Conservation (phyloP, 1,284 basidiomycete species). For the Ceratobasidium sp. region DNA sequence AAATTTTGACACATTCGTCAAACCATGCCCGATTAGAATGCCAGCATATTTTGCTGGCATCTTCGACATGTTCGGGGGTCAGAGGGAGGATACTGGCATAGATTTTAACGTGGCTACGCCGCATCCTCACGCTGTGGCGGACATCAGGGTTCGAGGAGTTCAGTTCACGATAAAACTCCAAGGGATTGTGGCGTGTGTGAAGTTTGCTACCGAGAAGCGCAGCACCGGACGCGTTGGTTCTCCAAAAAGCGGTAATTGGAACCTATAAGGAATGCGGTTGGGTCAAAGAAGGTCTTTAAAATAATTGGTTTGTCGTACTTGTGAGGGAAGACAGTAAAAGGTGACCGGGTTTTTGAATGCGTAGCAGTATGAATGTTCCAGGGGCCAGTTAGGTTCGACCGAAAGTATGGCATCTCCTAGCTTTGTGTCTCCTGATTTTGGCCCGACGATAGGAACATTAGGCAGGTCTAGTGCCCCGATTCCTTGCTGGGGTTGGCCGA, state of each 20-base stretch:
- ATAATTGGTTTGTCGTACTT: neutral
- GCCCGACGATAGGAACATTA: neutral
- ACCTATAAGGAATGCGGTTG: neutral
- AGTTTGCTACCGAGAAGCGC: neutral
- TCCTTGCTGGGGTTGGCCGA: neutral
- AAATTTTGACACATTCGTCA: slow-evolving; percentile 48
- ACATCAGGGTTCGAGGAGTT: neutral
- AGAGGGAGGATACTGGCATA: neutral
- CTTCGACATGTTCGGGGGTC: neutral
- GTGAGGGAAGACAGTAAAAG: neutral
- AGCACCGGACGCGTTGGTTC: neutral
- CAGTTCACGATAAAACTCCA: neutral
- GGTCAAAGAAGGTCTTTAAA: neutral
- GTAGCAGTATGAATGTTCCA: neutral
- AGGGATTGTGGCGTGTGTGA: neutral
- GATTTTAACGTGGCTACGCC: neutral
- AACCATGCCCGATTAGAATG: slow-evolving; percentile 41
- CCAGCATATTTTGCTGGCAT: neutral
- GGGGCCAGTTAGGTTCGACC: neutral
- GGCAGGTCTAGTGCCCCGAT: neutral
- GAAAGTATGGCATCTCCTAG: neutral
- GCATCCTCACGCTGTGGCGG: neutral
- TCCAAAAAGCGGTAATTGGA: neutral
- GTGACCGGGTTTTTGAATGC: neutral
- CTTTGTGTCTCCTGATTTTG: neutral